These are phyloP conservation scores for Lomentospora prolificans DNA, from an alignment of 2,329 filamentous ascomycete genomes.

Conservation along the genomic window DNA sequence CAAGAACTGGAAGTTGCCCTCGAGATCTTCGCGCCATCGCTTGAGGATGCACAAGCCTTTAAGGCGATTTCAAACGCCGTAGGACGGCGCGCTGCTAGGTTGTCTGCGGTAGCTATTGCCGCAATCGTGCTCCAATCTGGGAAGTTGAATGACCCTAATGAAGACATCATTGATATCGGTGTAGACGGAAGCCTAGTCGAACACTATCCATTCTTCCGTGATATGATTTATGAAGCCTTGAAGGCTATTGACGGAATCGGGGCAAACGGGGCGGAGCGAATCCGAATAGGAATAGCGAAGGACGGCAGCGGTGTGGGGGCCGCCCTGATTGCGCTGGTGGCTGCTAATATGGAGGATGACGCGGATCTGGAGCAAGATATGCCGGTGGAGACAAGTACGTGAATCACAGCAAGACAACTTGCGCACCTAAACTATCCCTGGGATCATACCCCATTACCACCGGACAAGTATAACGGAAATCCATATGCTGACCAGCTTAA, in stretches of 20 bases:
- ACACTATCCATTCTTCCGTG: conserved; percentile 88
- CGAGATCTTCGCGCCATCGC: conserved; percentile 63
- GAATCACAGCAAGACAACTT: neutral
- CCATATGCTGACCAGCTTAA: neutral
- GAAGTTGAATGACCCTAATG: conserved; percentile 51
- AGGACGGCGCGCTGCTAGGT: conserved; percentile 75
- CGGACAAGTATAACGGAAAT: neutral
- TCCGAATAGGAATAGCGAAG: conserved; percentile 92
- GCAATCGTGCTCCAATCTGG: conserved; percentile 76
- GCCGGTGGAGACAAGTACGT: neutral
- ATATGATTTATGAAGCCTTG: conserved; percentile 77
- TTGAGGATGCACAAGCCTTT: conserved; percentile 81
- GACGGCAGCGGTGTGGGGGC: conserved; percentile 75
- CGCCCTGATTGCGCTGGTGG: conserved; percentile 86
- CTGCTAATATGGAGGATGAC: conserved; percentile 54
- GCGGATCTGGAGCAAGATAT: neutral
- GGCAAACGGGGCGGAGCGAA: conserved; percentile 65
- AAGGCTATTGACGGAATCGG: conserved; percentile 70
- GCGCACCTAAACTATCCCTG: neutral
- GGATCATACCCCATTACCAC: conserved; percentile 3
- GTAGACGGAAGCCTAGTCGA: conserved; percentile 93
- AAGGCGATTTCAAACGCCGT: conserved; percentile 76
- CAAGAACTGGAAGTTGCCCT: conserved; percentile 70
- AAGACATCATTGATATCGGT: conserved; percentile 76
- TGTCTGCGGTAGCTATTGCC: conserved; percentile 79